Evolutionary conservation across 768 basidiomycete genomes (phyloP).

Genomic region (Pleurotus salmoneostramineus): DNA sequence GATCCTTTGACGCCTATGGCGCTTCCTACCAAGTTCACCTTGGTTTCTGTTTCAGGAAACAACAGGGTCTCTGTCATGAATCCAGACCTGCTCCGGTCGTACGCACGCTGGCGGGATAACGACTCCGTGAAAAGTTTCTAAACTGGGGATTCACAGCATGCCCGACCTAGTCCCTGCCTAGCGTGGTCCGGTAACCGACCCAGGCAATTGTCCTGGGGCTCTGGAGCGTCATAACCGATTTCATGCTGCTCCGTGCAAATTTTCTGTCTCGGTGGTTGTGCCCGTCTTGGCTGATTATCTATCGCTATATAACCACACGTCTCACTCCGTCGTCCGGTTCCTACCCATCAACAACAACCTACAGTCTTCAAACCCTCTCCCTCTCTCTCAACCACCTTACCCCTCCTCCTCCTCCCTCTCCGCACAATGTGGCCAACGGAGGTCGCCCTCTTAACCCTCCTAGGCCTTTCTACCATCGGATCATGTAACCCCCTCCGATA

Average conservation of each 20-base stretch:
- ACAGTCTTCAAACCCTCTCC: neutral
- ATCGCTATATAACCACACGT: neutral
- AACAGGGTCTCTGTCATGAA: too few species aligned
- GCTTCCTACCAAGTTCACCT: too few species aligned
- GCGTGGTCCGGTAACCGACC: slow-evolving; percentile 2
- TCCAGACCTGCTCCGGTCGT: neutral
- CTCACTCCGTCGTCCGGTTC: neutral
- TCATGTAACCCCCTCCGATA: slow-evolving; percentile 4
- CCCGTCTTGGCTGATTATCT: neutral
- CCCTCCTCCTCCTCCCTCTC: neutral
- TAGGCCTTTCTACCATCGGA: slow-evolving; percentile 1
- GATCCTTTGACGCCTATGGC: too few species aligned
- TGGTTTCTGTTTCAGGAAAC: too few species aligned
- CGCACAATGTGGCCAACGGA: slow-evolving; percentile 7
- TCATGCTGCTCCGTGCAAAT: neutral
- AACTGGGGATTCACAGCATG: neutral
- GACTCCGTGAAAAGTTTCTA: neutral
- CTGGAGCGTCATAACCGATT: slow-evolving; percentile 1
- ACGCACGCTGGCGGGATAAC: neutral
- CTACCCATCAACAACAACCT: neutral
- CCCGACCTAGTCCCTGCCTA: slow-evolving; percentile 3
- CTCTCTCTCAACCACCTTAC: neutral
- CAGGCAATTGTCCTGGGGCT: neutral
- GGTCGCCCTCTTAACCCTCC: slow-evolving; percentile 4
- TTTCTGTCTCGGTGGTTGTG: neutral